Evolutionary conservation across 1,284 basidiomycete genomes (phyloP).

Genomic region (Moesziomyces sp.): DNA sequence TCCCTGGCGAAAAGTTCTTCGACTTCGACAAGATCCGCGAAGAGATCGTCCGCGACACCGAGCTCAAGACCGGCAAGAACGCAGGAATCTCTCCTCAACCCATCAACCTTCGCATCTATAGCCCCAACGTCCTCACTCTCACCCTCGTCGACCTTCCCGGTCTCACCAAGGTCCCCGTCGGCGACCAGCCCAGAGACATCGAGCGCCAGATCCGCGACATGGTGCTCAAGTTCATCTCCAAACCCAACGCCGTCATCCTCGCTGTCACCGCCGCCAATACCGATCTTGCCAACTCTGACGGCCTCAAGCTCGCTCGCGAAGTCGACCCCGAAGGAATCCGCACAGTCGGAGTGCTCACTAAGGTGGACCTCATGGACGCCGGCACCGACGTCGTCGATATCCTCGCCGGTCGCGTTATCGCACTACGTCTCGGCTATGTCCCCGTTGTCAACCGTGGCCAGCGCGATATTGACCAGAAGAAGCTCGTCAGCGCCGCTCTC

Average conservation of each 20-base stretch:
- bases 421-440: slow-evolving; percentile 96
- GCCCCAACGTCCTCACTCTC: slow-evolving; percentile 93
- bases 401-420: slow-evolving; percentile 94
- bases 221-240: slow-evolving; percentile 93
- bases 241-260: slow-evolving; percentile 96
- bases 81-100: slow-evolving; percentile 97
- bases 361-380: slow-evolving; percentile 98
- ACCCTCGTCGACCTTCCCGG: slow-evolving; percentile 96
- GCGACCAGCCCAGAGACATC: slow-evolving; percentile 84
- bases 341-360: slow-evolving; percentile 95
- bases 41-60: slow-evolving; percentile 98
- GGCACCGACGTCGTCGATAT: slow-evolving; percentile 97
- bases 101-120: slow-evolving; percentile 93
- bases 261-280: slow-evolving; percentile 97
- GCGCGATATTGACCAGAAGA: slow-evolving; percentile 92
- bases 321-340: slow-evolving; percentile 95
- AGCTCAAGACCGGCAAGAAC: slow-evolving; percentile 96
- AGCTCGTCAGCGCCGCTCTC: slow-evolving; percentile 85
- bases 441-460: slow-evolving; percentile 97
- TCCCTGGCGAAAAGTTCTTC: slow-evolving; percentile 94
- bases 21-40: slow-evolving; percentile 92
- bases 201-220: slow-evolving; percentile 94
- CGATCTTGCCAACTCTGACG: slow-evolving; percentile 97
- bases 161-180: slow-evolving; percentile 78
- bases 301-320: slow-evolving; percentile 91